Base-by-base conservation (phyloP, 2,329 filamentous ascomycete species). In the Claviceps capensis region DNA sequence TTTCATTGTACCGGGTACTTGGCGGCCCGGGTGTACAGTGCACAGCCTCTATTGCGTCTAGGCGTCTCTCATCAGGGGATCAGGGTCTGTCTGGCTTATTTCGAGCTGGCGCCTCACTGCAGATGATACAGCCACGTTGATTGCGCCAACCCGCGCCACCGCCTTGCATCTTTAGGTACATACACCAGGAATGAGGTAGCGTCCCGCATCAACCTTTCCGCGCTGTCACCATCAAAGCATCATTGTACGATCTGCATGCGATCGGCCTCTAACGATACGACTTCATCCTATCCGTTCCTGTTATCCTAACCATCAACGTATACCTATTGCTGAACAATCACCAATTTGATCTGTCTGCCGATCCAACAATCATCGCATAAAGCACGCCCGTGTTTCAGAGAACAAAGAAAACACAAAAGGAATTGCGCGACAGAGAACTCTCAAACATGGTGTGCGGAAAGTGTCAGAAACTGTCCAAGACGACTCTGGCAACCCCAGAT, bases 391-490 rank as follows among this genome's bases (percentile, higher is more conserved):
- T 34, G 30, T 34, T 34, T 34, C 30, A 11, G 11, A 30, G n/a
- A 34, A 22, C n/a, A 46, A 43, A 19, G n/a, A 19, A 19, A 23
- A 43, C 11, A 19, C 17, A 11, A 43, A 43, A 14, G 7, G 13
- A 7, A 45, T 3, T 7, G 42, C 14, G 22, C 6, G 7, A 4
- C 23, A 22, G 19, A 14, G n/a, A 22, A n/a, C 26, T 5, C 17
- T 11, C 45, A 43, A 48, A 44, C 48, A 82, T 83, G 81, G 81
- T 84, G 53, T 84, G 81, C 69, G 66, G 72, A 56, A 83, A 80
- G 67, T 84, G 81, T 59, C 73, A 81, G 59, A 82, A 81, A 64
- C 73, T 78, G 50, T 68, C 75, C 52, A 79, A 79, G 64, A 83
- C 80, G 14, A 60, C 58, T 17, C 74, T 84, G 52, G 79, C 78